phyloP scores from a whole-genome alignment of 2,329 filamentous ascomycete genomes.

The Rhinocladiella mackenziei region DNA sequence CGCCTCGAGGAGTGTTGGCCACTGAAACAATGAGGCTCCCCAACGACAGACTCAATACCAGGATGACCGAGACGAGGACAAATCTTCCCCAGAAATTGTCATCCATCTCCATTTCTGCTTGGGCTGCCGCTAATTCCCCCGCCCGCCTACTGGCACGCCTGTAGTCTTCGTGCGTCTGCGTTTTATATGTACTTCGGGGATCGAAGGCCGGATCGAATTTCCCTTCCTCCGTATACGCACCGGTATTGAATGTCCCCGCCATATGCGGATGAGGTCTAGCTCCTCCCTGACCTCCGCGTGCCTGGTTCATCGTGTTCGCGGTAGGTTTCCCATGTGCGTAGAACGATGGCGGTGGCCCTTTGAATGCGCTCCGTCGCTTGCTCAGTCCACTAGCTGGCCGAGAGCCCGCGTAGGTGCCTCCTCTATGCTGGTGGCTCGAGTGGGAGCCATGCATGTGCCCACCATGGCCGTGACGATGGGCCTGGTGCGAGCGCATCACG shows the following conservation, averaged over 20 bases:
- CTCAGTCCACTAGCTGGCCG: conserved; percentile 78
- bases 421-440: conserved; percentile 31
- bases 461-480: conserved; percentile 29
- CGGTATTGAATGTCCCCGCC: conserved; percentile 22
- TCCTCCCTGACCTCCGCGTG: conserved; percentile 44
- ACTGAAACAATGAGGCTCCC: conserved; percentile 29
- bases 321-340: conserved; percentile 62
- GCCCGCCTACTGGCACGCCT: conserved; percentile 45
- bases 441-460: conserved; percentile 33
- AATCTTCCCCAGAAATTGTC: conserved; percentile 37
- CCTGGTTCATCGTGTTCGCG: conserved; percentile 63
- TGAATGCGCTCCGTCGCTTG: conserved; percentile 69
- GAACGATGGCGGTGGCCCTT: conserved; percentile 84
- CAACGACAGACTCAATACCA: conserved; percentile 34
- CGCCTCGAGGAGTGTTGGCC: conserved; percentile 22
- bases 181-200: conserved; percentile 64
- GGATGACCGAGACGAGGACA: conserved; percentile 38
- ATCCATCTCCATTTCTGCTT: conserved; percentile 38
- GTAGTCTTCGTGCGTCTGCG: conserved; percentile 63
- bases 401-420: conserved; percentile 30
- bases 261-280: conserved; percentile 4
- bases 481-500: conserved; percentile 37
- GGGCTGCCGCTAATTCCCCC: conserved; percentile 35
- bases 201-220: conserved; percentile 61
- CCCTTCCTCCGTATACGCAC: conserved; percentile 33